Evolutionary conservation across 2,329 filamentous ascomycete genomes (phyloP).

Genomic region (Arthrobotrys pseudoclavata): DNA sequence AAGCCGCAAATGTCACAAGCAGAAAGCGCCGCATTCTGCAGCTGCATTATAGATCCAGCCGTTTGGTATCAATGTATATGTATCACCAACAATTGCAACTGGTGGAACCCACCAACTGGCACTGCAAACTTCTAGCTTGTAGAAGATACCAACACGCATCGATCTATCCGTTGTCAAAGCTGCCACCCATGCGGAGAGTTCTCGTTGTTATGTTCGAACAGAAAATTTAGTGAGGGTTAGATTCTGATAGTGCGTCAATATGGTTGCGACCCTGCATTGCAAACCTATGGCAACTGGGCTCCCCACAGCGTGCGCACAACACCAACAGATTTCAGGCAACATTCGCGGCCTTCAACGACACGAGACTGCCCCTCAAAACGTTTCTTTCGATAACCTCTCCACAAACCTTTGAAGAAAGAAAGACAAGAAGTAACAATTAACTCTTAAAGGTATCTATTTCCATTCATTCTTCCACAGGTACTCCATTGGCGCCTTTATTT

Average conservation of each 20-base stretch:
- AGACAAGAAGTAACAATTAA: neutral
- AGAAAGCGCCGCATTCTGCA: neutral
- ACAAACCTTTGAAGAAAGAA: neutral
- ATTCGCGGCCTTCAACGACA: constrained; percentile 2
- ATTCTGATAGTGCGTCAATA: neutral
- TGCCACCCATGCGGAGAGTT: neutral
- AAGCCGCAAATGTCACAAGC: neutral
- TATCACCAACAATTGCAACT: neutral
- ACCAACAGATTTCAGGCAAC: constrained; percentile 29
- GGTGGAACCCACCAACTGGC: neutral
- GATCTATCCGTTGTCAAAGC: constrained; percentile 13
- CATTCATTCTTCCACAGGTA: neutral
- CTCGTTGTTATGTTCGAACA: neutral
- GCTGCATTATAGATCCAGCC: neutral
- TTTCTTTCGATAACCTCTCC: neutral
- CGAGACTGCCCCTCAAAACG: no score
- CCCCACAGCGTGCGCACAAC: neutral
- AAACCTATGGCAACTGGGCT: neutral
- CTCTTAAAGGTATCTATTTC: neutral
- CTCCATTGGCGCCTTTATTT: neutral
- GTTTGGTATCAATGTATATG: neutral
- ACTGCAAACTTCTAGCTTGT: neutral
- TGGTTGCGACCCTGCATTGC: neutral
- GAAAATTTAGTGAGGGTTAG: neutral
- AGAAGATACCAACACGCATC: neutral